Conservation (phyloP, 1,139 yeast species). For the Candida sanyaensis region DNA sequence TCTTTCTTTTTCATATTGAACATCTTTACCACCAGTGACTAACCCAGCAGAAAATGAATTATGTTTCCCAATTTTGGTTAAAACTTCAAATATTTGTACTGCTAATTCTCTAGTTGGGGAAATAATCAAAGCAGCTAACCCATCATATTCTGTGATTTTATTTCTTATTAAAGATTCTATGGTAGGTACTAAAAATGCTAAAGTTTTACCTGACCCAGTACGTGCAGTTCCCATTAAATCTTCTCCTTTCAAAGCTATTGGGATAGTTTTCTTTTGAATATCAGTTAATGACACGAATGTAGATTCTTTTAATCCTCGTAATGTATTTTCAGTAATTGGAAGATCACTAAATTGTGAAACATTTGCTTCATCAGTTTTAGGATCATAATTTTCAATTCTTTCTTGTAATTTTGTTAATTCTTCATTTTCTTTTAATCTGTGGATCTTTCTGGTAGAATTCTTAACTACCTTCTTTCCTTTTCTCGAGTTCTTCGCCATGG, state of each 20-base stretch:
- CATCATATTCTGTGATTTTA: constrained; percentile 86
- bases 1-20: constrained; percentile 83
- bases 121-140: constrained; percentile 87
- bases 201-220: constrained; percentile 96
- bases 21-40: constrained; percentile 97
- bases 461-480: constrained; percentile 16
- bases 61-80: constrained; percentile 78
- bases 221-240: constrained; percentile 92
- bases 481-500: constrained; percentile 14
- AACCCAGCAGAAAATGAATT: constrained; percentile 89
- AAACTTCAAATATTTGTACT: constrained; percentile 88
- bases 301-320: constrained; percentile 72
- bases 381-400: constrained; percentile 53
- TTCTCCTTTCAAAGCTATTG: constrained; percentile 73
- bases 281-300: constrained; percentile 79
- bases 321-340: constrained; percentile 69
- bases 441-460: constrained; percentile 21
- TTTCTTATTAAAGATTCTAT: constrained; percentile 71
- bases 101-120: constrained; percentile 96
- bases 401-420: constrained; percentile 47
- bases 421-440: constrained; percentile 43
- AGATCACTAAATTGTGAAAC: constrained; percentile 59
- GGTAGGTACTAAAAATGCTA: constrained; percentile 87
- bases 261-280: constrained; percentile 80
- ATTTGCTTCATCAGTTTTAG: constrained; percentile 29